A percentile compares a stretch with the other conserved stretches of the same genome.
Conservation (phyloP, 768 basidiomycete species). For the Leucogyrophana mollusca region DNA sequence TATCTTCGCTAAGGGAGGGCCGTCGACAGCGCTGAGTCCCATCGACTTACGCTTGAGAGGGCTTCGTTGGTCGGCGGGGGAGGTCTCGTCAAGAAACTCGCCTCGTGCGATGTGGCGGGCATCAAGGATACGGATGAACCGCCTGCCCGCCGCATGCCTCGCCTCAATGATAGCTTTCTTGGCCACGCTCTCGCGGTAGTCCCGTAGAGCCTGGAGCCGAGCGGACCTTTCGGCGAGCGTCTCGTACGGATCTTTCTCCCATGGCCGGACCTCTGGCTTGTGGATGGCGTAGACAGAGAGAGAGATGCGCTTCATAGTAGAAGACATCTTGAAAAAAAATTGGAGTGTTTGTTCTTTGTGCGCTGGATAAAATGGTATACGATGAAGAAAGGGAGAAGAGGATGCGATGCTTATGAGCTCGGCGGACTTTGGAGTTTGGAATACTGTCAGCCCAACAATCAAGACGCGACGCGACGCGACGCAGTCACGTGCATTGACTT, state of each 20-base stretch:
- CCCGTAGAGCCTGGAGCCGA: neutral
- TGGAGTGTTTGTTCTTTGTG: too few relatives aligned
- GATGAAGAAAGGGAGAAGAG: neutral
- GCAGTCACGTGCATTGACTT: conserved; percentile 1
- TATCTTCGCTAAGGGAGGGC: neutral
- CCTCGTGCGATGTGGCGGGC: neutral
- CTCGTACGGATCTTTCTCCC: neutral
- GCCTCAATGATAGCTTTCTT: neutral
- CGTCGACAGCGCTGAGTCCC: neutral
- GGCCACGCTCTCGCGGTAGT: too few relatives aligned
- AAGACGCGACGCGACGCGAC: conserved; percentile 2
- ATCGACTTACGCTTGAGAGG: neutral
- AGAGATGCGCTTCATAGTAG: neutral
- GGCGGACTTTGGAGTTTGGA: neutral
- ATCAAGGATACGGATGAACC: neutral
- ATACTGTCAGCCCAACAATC: neutral
- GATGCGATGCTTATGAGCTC: neutral
- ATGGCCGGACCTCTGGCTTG: neutral
- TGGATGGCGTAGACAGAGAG: neutral
- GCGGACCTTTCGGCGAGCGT: neutral
- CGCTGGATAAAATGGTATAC: too few relatives aligned
- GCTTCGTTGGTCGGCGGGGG: neutral
- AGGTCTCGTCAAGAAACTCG: neutral
- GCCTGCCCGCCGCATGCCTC: neutral
- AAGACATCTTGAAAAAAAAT: neutral